Evolutionary conservation across 371 early-diverging fungal genomes (phyloP), one percentile per base, ranked within the genome.

Genomic region (Coemansia sp.): DNA sequence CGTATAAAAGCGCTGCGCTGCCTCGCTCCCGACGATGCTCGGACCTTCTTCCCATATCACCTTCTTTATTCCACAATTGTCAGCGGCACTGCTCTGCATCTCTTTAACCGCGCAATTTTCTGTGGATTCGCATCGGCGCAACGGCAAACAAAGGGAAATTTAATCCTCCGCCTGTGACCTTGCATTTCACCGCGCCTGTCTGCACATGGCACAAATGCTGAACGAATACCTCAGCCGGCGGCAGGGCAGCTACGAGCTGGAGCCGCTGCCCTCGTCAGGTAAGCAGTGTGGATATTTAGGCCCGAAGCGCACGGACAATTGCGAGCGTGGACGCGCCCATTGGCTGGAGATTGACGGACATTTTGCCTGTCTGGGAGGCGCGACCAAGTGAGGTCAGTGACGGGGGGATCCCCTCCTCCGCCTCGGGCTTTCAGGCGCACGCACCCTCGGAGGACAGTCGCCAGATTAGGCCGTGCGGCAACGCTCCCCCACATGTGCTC

Each of bases 221-320:
- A 48, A 60, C n/a, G 40, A 31, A 11, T 34, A 60, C 9, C 31
- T 14, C 7, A 45, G 14, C 34, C 59, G 45, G 6, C 65, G 62
- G 40, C 52, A 58, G 20, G 55, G 42, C 31, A 70, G 70, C 70
- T 70, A 70, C 43, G 70, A 70, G 62, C 62, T 70, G 49, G 34
- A 43, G 31, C 66, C 65, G 10, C 14, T 55, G 36, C 60, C 47
- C n/a, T 45, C 35, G 45, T 35, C 57, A 45, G 57, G 57, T 57
- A 57, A 57, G 57, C 36, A 9, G 30, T n/a, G 30, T 30, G 30
- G 30, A 50, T 32, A 34, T 30, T 32, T 50, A 50, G 34, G 20
- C 36, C 14, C 0, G 20, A 48, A 7, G 55, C 39, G 55, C 35
- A 30, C 20, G 45, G 45, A 34, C 53, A 52, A 34, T 52, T 52